phyloP scores from a whole-genome alignment of 2,329 filamentous ascomycete genomes.

The Colletotrichum nymphaeae region DNA sequence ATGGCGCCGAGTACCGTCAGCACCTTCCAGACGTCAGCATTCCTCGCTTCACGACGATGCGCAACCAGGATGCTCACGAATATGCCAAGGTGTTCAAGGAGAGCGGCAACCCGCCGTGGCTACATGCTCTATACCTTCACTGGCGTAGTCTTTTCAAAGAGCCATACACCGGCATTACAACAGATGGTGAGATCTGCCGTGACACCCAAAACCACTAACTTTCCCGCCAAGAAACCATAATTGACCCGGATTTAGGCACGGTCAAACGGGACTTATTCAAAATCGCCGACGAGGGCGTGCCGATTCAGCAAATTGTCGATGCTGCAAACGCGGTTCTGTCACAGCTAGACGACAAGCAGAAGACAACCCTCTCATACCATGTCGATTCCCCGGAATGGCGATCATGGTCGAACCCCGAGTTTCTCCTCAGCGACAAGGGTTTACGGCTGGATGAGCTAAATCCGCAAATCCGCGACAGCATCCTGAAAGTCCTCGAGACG shows the following conservation, averaged over 20 bases:
- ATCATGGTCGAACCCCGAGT: constrained; percentile 78
- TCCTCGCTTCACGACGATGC: constrained; percentile 72
- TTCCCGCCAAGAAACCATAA: neutral
- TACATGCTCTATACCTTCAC: constrained; percentile 69
- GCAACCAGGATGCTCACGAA: constrained; percentile 70
- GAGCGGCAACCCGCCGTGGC: constrained; percentile 72
- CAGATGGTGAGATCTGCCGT: constrained; percentile 59
- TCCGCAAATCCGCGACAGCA: constrained; percentile 54
- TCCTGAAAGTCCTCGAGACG: constrained; percentile 66
- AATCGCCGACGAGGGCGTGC: constrained; percentile 72
- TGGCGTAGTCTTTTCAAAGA: constrained; percentile 71
- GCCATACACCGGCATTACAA: constrained; percentile 78
- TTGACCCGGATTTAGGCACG: constrained; percentile 49
- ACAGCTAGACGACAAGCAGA: constrained; percentile 61
- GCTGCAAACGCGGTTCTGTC: constrained; percentile 59
- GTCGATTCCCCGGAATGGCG: constrained; percentile 80
- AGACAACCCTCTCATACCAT: constrained; percentile 63
- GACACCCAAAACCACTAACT: neutral
- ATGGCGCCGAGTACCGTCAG: constrained; percentile 60
- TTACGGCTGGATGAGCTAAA: constrained; percentile 73
- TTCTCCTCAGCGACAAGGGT: constrained; percentile 75
- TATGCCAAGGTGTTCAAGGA: constrained; percentile 72
- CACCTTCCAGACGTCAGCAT: constrained; percentile 71
- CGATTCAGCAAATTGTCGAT: constrained; percentile 66
- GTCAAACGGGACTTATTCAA: constrained; percentile 66